phyloP scores from a whole-genome alignment of 495 filamentous ascomycete genomes.

The Talaromyces liani region DNA sequence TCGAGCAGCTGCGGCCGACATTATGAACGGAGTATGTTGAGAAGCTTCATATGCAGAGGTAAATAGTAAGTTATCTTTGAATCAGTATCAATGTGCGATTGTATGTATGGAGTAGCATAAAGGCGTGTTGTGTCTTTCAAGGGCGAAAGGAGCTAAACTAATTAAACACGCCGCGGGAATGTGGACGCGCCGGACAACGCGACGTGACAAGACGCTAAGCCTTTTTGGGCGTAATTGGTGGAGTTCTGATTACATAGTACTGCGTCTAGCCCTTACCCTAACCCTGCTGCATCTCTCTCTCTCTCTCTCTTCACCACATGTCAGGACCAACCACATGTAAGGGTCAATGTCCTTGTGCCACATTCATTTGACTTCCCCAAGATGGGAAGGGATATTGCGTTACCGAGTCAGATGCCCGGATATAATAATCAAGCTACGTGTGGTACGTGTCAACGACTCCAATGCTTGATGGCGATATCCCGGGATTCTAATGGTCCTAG shows the following conservation, averaged over 20 bases:
- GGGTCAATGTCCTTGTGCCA: too few relatives aligned
- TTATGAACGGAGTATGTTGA: constrained; percentile 15
- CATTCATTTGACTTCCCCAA: background rate
- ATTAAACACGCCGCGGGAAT: constrained; percentile 8
- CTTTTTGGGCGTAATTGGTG: background rate
- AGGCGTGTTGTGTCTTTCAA: background rate
- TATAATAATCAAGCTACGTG: background rate
- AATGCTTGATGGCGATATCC: background rate
- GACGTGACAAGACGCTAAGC: constrained; percentile 5
- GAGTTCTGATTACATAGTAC: background rate
- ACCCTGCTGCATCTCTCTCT: background rate
- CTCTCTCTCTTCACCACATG: background rate
- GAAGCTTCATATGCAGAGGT: constrained; percentile 8
- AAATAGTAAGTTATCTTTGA: background rate
- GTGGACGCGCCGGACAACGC: constrained; percentile 7
- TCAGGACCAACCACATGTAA: too few relatives aligned
- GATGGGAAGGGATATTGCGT: too few relatives aligned
- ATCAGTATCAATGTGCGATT: background rate
- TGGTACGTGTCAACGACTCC: background rate
- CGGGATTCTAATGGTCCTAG: background rate
- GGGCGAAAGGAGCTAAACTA: background rate
- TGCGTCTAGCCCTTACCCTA: background rate
- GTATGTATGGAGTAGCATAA: background rate
- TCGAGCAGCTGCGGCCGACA: constrained; percentile 23
- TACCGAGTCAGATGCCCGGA: background rate